Evolutionary conservation across 495 filamentous ascomycete species (phyloP), one percentile per base, ranked within the genome.

Genomic region (Neurospora sublineolata): DNA sequence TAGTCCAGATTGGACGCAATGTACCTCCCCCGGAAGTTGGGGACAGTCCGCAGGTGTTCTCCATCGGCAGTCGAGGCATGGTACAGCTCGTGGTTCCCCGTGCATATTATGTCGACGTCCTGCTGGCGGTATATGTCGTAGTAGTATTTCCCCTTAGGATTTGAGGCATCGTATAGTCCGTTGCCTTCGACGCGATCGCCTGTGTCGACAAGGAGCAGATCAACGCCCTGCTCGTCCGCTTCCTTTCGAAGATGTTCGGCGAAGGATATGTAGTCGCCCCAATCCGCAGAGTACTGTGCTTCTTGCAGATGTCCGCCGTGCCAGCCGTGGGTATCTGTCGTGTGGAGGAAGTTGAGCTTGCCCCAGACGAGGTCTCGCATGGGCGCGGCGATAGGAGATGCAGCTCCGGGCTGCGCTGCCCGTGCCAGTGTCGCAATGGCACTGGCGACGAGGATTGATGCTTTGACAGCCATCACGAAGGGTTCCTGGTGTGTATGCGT

Each of bases 261-360:
- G 77, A 99, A 97, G 11, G 95, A 98, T 75, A 98, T 87, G 81
- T 98, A 99, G 82, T 99, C 95, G 41, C 95, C 95, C 92, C 95
- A 97, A 79, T 98, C 95, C 42, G 93, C 96, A 18, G 93, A 94
- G 79, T 92, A 99, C 36, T 93, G 93, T 1, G 93, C 91, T 89
- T 99, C 95, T 82, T 92, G 90, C 8, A 98, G 83, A 86, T 99
- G 95, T 33, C 95, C 95, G 10, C 88, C 94, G 75, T 94, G 89
- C 95, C 95, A 99, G 75, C 96, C 94, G 84, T 99, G 95, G 23
- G 91, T 94, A 82, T 97, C 92, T 23, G 94, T 97, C 0, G 94
- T 97, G 76, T 97, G 93, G 18, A 99, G 83, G 81, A 99, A 94
- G 82, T 98, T 98, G 71, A 98, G 85, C 77, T 94, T 90, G 27